A percentile compares a stretch with the other conserved stretches of the same genome.
These are phyloP conservation scores for Heteromeles arbutifolia DNA, from an alignment of 306 rosid species.

Conservation along the genomic window DNA sequence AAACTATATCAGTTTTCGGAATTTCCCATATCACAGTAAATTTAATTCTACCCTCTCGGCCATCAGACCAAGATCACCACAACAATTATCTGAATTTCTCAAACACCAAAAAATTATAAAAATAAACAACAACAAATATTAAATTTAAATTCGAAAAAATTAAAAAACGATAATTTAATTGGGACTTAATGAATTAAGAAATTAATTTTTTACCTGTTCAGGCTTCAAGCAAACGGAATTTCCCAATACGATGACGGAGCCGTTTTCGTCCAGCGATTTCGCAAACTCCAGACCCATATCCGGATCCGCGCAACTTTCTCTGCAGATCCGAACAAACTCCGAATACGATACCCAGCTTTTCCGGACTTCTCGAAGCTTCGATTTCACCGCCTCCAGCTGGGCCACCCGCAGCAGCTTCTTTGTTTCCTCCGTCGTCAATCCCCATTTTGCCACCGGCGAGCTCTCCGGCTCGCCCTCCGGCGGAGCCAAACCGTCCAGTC, in stretches of 20 bases:
- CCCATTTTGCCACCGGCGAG: neutral
- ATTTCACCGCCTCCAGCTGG: constrained; percentile 55
- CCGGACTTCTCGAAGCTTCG: constrained; percentile 36
- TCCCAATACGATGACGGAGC: constrained; percentile 68
- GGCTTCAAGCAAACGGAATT: constrained; percentile 64
- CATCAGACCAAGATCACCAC: constrained; percentile 7
- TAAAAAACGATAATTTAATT: neutral
- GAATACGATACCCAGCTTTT: constrained; percentile 41
- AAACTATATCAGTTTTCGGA: constrained; percentile 26
- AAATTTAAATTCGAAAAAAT: neutral
- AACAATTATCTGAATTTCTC: neutral
- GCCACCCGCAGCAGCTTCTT: constrained; percentile 56
- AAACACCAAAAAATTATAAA: neutral
- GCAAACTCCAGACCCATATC: constrained; percentile 50
- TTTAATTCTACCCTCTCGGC: constrained; percentile 8
- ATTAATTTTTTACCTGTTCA: constrained; percentile 52
- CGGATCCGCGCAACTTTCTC: constrained; percentile 38
- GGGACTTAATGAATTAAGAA: neutral
- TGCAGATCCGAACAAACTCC: constrained; percentile 58
- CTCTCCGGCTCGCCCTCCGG: constrained; percentile 3
- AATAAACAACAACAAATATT: neutral
- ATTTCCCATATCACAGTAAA: constrained; percentile 7
- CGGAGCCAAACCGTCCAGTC: constrained; percentile 48
- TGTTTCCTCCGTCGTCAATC: constrained; percentile 37
- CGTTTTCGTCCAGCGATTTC: constrained; percentile 60